Conservation (phyloP, 202 grass and related monocot genomes). For the Alloteropsis angusta region DNA sequence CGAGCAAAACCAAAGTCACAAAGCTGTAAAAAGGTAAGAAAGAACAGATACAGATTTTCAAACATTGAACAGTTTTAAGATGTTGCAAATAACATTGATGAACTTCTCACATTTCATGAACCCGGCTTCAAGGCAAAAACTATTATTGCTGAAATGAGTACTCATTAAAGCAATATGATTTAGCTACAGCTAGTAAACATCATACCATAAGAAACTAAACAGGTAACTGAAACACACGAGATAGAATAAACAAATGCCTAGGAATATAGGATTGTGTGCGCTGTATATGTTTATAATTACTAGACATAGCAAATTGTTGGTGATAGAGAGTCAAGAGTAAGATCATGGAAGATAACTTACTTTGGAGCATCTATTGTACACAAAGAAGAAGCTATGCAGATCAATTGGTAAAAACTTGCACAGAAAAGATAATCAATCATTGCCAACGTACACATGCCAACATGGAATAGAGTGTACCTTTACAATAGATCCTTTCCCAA, state of each 20-base stretch:
- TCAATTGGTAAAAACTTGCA: neutral
- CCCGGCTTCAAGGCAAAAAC: neutral
- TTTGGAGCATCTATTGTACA: neutral
- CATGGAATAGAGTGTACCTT: slow-evolving; percentile 45
- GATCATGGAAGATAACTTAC: neutral
- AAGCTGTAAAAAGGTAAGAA: slow-evolving; percentile 47
- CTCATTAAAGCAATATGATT: neutral
- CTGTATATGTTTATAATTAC: neutral
- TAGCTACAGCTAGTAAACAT: neutral
- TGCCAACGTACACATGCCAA: neutral
- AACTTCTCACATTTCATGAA: neutral
- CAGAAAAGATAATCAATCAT: neutral
- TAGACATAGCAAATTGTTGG: neutral
- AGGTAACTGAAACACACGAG: neutral
- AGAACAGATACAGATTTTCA: neutral
- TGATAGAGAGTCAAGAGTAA: neutral
- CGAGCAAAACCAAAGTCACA: slow-evolving; percentile 99
- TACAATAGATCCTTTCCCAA: slow-evolving; percentile 87
- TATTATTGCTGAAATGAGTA: neutral
- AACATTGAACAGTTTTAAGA: neutral
- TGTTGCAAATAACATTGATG: neutral
- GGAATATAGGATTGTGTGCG: neutral
- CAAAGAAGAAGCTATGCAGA: neutral
- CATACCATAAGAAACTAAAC: neutral
- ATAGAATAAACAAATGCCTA: neutral